Evolutionary conservation across 306 rosid genomes (phyloP).

Genomic region (Cicer cuneatum): DNA sequence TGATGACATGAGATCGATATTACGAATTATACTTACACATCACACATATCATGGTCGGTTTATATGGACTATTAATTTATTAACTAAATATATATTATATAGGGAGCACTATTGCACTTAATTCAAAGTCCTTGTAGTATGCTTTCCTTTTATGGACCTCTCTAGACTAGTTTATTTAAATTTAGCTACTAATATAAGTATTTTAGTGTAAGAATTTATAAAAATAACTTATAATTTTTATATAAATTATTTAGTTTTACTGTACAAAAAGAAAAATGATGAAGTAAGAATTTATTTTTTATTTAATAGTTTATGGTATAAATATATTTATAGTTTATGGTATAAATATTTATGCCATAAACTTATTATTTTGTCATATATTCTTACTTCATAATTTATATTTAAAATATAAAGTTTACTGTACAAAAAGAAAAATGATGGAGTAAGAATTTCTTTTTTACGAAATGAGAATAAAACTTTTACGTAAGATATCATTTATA

Average conservation of each 20-base stretch:
- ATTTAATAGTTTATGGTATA: no score
- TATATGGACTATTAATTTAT: slow-evolving; percentile 23
- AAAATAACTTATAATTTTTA: no score
- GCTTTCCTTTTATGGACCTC: background rate
- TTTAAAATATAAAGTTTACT: background rate
- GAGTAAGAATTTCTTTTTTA: background rate
- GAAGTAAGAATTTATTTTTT: background rate
- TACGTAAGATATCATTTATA: background rate
- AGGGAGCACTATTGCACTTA: background rate
- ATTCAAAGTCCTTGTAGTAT: background rate
- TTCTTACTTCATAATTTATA: no score
- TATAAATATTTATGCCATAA: no score
- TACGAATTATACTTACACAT: slow-evolving; percentile 11
- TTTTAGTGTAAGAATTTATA: no score
- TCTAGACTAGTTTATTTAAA: no score
- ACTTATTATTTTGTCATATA: no score
- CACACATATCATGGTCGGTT: slow-evolving; percentile 37
- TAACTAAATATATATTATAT: background rate
- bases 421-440: background rate
- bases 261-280: background rate
- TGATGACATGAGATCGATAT: background rate
- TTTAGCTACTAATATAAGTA: no score
- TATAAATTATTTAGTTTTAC: background rate
- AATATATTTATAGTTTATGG: no score
- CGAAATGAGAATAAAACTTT: background rate